phyloP scores from a whole-genome alignment of 139 green algal genomes.

The Ulvella scutata region DNA sequence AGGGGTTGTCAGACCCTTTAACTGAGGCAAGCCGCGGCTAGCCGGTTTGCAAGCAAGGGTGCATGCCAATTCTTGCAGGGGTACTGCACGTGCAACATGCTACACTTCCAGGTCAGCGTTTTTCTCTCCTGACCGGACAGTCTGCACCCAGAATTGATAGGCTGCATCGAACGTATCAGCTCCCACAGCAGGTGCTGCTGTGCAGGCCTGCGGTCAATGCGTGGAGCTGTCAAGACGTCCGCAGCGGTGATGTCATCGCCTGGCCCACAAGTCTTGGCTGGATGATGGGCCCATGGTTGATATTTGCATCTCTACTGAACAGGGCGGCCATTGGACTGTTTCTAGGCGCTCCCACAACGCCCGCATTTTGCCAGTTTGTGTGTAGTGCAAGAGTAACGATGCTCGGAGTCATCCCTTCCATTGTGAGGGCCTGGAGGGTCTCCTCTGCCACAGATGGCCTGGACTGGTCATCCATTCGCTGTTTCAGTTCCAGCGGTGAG shows the following conservation, averaged over 20 bases:
- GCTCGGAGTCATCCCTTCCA: constrained; percentile 76
- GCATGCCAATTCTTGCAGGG: too few relatives aligned
- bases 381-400: constrained; percentile 44
- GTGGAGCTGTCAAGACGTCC: constrained; percentile 16
- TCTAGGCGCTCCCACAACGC: constrained; percentile 44
- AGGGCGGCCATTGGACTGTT: constrained; percentile 67
- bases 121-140: too few relatives aligned
- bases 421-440: constrained; percentile 55
- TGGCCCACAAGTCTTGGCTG: constrained; percentile 90
- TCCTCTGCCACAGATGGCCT: constrained; percentile 35
- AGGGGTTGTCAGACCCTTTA: too few relatives aligned
- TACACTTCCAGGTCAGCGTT: too few relatives aligned
- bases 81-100: too few relatives aligned
- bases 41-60: too few relatives aligned
- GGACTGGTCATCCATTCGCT: constrained; percentile 29
- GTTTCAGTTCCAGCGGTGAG: constrained; percentile 59
- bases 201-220: constrained; percentile 14
- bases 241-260: constrained; percentile 36
- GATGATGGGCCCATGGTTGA: constrained; percentile 94
- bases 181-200: too few relatives aligned
- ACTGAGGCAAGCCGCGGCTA: too few relatives aligned
- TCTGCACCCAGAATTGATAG: too few relatives aligned
- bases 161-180: too few relatives aligned
- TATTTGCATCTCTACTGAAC: constrained; percentile 76
- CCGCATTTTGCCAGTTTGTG: constrained; percentile 64